Evolutionary conservation across 2,329 filamentous ascomycete species (phyloP).

Genomic region (Pestalotiopsis sp.): DNA sequence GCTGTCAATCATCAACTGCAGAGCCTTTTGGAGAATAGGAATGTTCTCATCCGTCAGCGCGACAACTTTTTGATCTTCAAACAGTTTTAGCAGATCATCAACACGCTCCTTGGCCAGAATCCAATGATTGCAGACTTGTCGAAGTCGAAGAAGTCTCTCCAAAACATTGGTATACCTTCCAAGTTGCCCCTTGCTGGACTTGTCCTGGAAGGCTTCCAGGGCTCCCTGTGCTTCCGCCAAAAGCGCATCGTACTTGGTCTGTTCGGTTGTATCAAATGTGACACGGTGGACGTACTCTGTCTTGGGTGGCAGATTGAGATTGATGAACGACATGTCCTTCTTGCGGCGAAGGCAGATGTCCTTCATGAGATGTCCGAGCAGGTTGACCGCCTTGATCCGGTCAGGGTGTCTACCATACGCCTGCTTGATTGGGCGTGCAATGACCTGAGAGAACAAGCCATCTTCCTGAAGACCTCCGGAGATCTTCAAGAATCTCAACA

Average conservation of each 20-base stretch:
- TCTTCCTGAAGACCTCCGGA: slow-evolving; percentile 75
- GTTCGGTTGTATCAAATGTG: slow-evolving; percentile 72
- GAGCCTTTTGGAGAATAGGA: slow-evolving; percentile 71
- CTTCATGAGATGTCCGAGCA: slow-evolving; percentile 77
- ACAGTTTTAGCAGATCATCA: slow-evolving; percentile 68
- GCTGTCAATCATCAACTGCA: slow-evolving; percentile 76
- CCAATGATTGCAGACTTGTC: slow-evolving; percentile 91
- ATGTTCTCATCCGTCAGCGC: slow-evolving; percentile 73
- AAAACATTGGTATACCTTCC: slow-evolving; percentile 74
- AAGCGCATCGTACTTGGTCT: slow-evolving; percentile 76
- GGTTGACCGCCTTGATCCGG: slow-evolving; percentile 50
- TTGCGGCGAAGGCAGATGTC: slow-evolving; percentile 78
- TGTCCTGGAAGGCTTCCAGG: slow-evolving; percentile 60
- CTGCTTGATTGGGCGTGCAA: slow-evolving; percentile 60
- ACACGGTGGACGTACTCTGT: slow-evolving; percentile 79
- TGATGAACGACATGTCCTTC: slow-evolving; percentile 88
- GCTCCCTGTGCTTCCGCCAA: slow-evolving; percentile 76
- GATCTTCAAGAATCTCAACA: slow-evolving; percentile 76
- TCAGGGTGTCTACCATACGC: slow-evolving; percentile 11
- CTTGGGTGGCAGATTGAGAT: slow-evolving; percentile 76
- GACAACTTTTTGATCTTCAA: slow-evolving; percentile 70
- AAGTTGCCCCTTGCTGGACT: slow-evolving; percentile 42
- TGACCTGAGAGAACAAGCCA: slow-evolving; percentile 72
- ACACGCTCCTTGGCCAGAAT: slow-evolving; percentile 76
- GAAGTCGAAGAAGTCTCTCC: slow-evolving; percentile 79